A percentile compares a stretch with the other conserved stretches of the same genome.
Evolutionary conservation across 2,329 filamentous ascomycete species (phyloP).

Genomic region (Paracorniculantispora psalliotae): DNA sequence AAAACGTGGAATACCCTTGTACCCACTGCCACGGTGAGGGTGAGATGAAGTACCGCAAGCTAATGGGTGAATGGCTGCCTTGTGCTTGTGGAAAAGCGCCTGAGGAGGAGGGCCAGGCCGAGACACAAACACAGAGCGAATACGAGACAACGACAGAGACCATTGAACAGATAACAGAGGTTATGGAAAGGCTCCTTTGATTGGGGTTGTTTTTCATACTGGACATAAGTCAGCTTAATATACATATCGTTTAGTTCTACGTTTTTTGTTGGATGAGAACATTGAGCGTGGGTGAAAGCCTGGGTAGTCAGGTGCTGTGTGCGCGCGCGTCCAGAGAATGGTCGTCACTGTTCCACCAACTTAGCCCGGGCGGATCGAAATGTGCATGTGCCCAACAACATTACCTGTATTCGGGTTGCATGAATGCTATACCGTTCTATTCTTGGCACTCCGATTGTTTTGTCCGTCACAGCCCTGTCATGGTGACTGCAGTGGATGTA

Average conservation of each 20-base stretch:
- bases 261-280: background rate
- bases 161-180: background rate
- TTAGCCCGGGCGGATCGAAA: no score
- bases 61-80: background rate
- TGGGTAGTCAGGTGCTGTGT: background rate
- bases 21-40: slow-evolving; percentile 7
- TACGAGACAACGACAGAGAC: no score
- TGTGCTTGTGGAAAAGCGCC: background rate
- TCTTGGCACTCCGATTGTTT: no score
- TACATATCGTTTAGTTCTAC: background rate
- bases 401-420: no score
- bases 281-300: background rate
- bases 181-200: background rate
- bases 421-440: no score
- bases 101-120: background rate
- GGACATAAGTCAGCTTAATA: background rate
- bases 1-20: background rate
- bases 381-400: no score
- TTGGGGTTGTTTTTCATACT: background rate
- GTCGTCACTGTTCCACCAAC: background rate
- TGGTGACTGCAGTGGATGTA: no score
- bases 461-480: no score
- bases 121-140: no score
- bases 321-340: background rate
- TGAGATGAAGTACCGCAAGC: background rate